These are phyloP conservation scores for Neurospora crassa DNA, from an alignment of 2,329 filamentous ascomycete genomes.

Conservation along the genomic window DNA sequence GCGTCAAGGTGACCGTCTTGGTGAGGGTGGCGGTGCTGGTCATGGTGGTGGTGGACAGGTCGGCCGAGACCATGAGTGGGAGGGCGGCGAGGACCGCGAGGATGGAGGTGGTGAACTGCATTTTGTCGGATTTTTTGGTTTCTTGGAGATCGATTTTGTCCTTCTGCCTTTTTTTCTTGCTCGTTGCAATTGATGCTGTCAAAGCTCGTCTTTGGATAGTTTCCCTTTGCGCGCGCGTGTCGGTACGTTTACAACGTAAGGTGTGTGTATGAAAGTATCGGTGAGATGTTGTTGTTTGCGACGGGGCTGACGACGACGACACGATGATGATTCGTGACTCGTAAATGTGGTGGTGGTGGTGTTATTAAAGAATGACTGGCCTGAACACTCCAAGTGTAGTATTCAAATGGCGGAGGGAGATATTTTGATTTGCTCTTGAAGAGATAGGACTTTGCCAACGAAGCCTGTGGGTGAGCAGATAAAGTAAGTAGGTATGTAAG, in stretches of 20 bases:
- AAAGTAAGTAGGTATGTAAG: constrained; percentile 5
- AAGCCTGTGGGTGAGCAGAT: constrained; percentile 30
- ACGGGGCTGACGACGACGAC: neutral
- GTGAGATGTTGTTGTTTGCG: constrained; percentile 1
- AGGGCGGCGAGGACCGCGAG: constrained; percentile 32
- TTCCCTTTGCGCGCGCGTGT: neutral
- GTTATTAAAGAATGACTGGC: constrained; percentile 17
- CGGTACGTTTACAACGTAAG: neutral
- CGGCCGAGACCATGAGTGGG: constrained; percentile 43
- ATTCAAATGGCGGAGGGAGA: constrained; percentile 21
- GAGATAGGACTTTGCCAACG: constrained; percentile 45
- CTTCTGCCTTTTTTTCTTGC: neutral
- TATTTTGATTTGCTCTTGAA: constrained; percentile 9
- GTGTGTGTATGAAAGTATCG: constrained; percentile 1
- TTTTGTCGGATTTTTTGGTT: constrained; percentile 17
- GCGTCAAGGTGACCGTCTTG: constrained; percentile 31
- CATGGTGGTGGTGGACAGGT: constrained; percentile 37
- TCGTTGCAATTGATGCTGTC: neutral
- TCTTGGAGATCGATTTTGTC: neutral
- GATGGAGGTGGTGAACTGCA: constrained; percentile 30
- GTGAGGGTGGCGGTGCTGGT: constrained; percentile 43
- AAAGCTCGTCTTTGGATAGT: neutral
- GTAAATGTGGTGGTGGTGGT: neutral
- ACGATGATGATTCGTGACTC: neutral
- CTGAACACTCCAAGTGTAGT: constrained; percentile 24